Conservation (phyloP, 768 basidiomycete genomes). For the Lactifluus piperatus region DNA sequence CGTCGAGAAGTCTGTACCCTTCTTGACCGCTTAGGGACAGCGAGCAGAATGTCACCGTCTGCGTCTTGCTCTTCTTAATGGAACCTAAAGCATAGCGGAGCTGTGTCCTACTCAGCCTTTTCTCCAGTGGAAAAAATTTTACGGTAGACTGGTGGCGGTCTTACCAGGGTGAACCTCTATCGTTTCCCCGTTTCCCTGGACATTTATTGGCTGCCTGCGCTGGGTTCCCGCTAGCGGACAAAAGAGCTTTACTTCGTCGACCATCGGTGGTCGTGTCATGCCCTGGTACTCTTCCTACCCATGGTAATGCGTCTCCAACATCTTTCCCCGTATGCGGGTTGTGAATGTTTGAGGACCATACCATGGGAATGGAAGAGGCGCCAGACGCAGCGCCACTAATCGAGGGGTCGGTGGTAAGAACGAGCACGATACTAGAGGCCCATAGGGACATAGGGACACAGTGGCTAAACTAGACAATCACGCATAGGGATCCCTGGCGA, state of each 20-base stretch:
- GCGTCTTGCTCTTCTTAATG: neutral
- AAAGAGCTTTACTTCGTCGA: neutral
- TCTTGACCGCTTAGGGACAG: neutral
- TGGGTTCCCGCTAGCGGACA: neutral
- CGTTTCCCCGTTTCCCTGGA: neutral
- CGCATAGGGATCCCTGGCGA: neutral
- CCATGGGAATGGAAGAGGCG: conserved; percentile 44
- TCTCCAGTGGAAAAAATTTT: neutral
- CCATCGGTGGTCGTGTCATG: neutral
- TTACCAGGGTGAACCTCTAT: neutral
- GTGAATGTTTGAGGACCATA: conserved; percentile 28
- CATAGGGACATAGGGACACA: neutral
- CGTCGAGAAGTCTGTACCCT: neutral
- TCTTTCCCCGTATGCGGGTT: conserved; percentile 5
- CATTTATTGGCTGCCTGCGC: neutral
- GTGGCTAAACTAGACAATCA: neutral
- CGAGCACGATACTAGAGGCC: neutral
- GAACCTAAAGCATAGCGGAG: neutral
- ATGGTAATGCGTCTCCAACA: conserved; percentile 21
- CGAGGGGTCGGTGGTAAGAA: neutral
- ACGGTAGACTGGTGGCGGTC: neutral
- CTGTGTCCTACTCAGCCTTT: neutral
- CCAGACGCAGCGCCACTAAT: conserved; percentile 16
- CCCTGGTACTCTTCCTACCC: conserved; percentile 27
- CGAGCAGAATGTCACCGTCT: neutral